Conservation (phyloP, 371 early-diverging fungal genomes). For the Apophysomyces sp. region DNA sequence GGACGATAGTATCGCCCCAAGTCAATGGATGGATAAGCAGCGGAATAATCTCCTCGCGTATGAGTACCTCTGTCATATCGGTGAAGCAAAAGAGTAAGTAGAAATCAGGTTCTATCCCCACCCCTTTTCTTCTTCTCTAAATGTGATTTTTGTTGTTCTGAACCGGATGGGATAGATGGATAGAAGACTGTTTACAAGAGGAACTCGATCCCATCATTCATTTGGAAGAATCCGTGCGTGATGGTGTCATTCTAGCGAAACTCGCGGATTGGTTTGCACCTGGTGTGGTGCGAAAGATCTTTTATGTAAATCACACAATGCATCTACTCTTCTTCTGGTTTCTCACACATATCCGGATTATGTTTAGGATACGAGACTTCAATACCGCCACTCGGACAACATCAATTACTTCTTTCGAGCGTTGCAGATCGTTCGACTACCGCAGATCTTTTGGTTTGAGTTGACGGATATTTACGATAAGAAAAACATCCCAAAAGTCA, state of each 20-base stretch:
- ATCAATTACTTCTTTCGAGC: slow-evolving; percentile 94
- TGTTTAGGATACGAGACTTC: slow-evolving; percentile 75
- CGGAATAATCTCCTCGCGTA: slow-evolving; percentile 93
- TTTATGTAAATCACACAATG: slow-evolving; percentile 54
- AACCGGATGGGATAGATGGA: slow-evolving; percentile 74
- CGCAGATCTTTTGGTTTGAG: slow-evolving; percentile 96
- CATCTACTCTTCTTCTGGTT: too few relatives aligned
- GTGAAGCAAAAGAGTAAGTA: slow-evolving; percentile 97
- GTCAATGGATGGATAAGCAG: slow-evolving; percentile 94
- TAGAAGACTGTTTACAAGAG: slow-evolving; percentile 87
- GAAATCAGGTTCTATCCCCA: too few relatives aligned
- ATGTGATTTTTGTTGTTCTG: background rate
- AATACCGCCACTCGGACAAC: slow-evolving; percentile 98
- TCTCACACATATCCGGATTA: background rate
- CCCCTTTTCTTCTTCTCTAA: background rate
- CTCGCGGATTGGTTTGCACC: slow-evolving; percentile 90
- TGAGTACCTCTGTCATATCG: slow-evolving; percentile 98
- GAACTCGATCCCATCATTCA: slow-evolving; percentile 77
- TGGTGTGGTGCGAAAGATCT: slow-evolving; percentile 82
- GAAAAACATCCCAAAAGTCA: slow-evolving; percentile 99
- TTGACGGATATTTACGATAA: slow-evolving; percentile 98
- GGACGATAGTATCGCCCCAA: slow-evolving; percentile 45
- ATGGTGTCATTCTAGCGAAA: slow-evolving; percentile 94
- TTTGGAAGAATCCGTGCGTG: slow-evolving; percentile 89
- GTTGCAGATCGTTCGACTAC: slow-evolving; percentile 80